Percentiles rank a stretch among this genome's conserved stretches.
Conservation (phyloP, 345 rosid genomes). For the Gossypium longicalyx region DNA sequence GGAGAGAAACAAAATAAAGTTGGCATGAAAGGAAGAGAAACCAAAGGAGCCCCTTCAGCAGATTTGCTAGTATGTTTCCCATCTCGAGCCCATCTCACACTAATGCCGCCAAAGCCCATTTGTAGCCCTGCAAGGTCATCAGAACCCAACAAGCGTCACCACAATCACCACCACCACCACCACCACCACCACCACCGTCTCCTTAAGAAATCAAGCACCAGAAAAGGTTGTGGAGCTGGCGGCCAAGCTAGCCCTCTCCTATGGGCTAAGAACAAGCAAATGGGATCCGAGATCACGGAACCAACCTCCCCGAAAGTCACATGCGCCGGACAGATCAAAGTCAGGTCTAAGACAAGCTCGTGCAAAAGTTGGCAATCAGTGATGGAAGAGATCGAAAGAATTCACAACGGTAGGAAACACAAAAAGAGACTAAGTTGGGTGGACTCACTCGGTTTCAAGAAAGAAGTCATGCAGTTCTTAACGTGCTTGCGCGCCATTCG, state of each 20-base stretch:
- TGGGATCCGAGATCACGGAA: slow-evolving; percentile 48
- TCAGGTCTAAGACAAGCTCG: slow-evolving; percentile 48
- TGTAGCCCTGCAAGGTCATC: slow-evolving; percentile 66
- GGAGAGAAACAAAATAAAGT: slow-evolving; percentile 1
- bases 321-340: slow-evolving; percentile 93
- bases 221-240: slow-evolving; percentile 28
- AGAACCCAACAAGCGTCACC: slow-evolving; percentile 42
- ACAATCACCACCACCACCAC: slow-evolving; percentile 23
- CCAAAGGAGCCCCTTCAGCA: slow-evolving; percentile 53
- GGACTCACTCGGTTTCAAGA: slow-evolving; percentile 62
- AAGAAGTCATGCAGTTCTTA: slow-evolving; percentile 63
- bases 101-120: slow-evolving; percentile 70
- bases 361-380: slow-evolving; percentile 78
- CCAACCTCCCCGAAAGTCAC: slow-evolving; percentile 92
- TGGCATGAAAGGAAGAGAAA: slow-evolving; percentile 70
- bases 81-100: slow-evolving; percentile 56
- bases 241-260: slow-evolving; percentile 50
- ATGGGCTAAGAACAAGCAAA: slow-evolving; percentile 61
- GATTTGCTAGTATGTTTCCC: slow-evolving; percentile 89
- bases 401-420: slow-evolving; percentile 39
- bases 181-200: slow-evolving; percentile 24
- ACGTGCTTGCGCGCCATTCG: slow-evolving; percentile 53
- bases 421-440: slow-evolving; percentile 41
- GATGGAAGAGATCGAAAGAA: slow-evolving; percentile 66
- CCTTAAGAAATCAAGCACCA: slow-evolving; percentile 34